Evolutionary conservation across 2,329 filamentous ascomycete species (phyloP), one percentile per base, ranked within the genome.

Genomic region (Aureobasidium sp.): DNA sequence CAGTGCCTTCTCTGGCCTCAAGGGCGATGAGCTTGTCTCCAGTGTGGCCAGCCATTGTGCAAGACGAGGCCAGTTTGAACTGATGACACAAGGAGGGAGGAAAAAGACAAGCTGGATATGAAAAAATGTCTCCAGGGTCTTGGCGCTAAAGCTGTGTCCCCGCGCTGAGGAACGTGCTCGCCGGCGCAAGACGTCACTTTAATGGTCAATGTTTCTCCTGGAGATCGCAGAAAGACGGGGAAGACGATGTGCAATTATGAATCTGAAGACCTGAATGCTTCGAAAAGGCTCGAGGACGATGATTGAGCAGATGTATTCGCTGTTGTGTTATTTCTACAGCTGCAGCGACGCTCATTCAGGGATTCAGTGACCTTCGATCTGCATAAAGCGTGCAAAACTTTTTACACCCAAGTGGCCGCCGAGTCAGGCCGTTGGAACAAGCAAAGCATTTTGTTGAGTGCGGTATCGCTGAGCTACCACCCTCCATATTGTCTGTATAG

Each of bases 1-100:
- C 84, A 63, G 88, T 86, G 77, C 92, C 91, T 81, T 97, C 92
- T 76, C 94, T 84, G 68, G 99, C 87, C 81, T 99, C 93, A 68
- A 99, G 88, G 75, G 88, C 89, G 79, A 95, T 83, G 71, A 89
- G 62, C 48, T 63, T 65, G 27, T 65, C 64, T 56, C 51, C 62
- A 60, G 62, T 64, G 58, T 65, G 62, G 53, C 61, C 64, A 63
- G 64, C 62, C 64, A 65, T 65, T 41, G 42, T 62, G 53, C 52
- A 62, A 62, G 60, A 56, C 37, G 44, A 58, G 52, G 52, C 44
- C 46, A 51, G 50, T 55, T 42, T 51, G 52, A 46, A 62, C 60
- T 62, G 50, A 47, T 62, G 48, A 41, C 60, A 55, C 64, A 48
- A 51, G 60, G 55, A 48, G 26, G 36, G 53, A 63, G 48, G 42